Percentiles rank a stretch among this genome's conserved stretches.
Evolutionary conservation across 352 stramenopile genomes (phyloP).

Genomic region (Globisporangium carolinianum): DNA sequence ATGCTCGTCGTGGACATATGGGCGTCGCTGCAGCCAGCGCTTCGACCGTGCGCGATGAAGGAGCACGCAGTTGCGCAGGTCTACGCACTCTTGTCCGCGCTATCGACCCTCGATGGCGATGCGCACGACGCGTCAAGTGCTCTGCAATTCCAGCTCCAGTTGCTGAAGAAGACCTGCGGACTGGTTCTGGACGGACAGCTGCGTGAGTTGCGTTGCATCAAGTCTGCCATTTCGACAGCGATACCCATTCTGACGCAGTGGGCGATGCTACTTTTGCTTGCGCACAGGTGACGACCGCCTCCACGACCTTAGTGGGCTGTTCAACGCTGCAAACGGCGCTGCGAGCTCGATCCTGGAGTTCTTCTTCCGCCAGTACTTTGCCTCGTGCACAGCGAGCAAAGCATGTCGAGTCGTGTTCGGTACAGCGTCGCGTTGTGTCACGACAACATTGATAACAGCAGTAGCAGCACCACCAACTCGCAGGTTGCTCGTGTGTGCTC

Average conservation of each 20-base stretch:
- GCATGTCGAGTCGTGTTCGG: constrained; percentile 1
- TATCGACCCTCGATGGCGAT: background rate
- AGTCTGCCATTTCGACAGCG: background rate
- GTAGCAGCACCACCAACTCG: too few species aligned
- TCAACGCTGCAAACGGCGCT: constrained; percentile 1
- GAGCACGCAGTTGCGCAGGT: background rate
- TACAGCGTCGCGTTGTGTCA: background rate
- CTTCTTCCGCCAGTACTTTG: constrained; percentile 12
- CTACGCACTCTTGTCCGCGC: constrained; percentile 1
- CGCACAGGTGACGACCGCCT: constrained; percentile 3
- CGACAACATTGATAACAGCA: too few species aligned
- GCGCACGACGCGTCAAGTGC: background rate
- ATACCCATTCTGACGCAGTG: background rate
- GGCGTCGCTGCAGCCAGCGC: constrained; percentile 5
- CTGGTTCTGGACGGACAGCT: constrained; percentile 7
- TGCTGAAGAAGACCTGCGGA: constrained; percentile 3
- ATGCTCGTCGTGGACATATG: constrained; percentile 8
- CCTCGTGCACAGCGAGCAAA: constrained; percentile 2
- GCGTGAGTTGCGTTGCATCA: background rate
- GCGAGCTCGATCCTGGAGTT: background rate
- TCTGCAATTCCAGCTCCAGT: background rate
- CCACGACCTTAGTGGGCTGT: background rate
- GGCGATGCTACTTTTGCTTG: background rate
- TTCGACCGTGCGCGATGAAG: constrained; percentile 9
- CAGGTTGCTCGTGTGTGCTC: too few species aligned